Conservation (phyloP, 2,329 filamentous ascomycete genomes). For the Nannizzia gypsea region DNA sequence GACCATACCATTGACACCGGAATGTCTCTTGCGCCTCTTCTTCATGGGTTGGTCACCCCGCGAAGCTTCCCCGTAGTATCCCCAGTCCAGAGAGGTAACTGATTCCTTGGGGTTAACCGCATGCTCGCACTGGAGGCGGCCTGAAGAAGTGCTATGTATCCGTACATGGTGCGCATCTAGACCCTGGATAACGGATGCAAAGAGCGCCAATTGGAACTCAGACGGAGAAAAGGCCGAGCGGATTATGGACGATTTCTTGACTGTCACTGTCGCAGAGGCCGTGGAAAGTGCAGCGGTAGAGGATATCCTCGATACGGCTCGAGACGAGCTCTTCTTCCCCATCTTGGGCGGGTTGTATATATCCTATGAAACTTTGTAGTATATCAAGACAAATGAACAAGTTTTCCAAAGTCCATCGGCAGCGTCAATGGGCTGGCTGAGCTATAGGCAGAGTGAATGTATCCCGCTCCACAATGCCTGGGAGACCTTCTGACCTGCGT, state of each 20-base stretch:
- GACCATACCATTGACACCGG: conserved; percentile 28
- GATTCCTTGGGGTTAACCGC: conserved; percentile 35
- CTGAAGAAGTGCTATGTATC: conserved; percentile 41
- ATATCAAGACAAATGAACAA: neutral
- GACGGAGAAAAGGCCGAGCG: conserved; percentile 41
- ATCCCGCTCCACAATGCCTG: neutral
- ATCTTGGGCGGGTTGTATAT: conserved; percentile 22
- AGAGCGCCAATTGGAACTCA: conserved; percentile 40
- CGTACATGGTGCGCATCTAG: conserved; percentile 42
- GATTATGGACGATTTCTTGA: conserved; percentile 38
- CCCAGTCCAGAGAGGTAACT: conserved; percentile 42
- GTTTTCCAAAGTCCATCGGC: neutral
- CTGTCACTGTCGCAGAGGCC: conserved; percentile 26
- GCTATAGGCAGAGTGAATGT: neutral
- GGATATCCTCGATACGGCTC: conserved; percentile 34
- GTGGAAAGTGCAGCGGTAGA: conserved; percentile 31
- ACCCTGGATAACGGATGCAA: conserved; percentile 43
- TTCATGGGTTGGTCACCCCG: conserved; percentile 30
- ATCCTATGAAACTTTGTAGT: neutral
- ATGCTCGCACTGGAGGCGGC: conserved; percentile 41
- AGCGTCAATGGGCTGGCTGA: neutral
- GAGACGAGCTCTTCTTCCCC: conserved; percentile 36
- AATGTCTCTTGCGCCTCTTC: conserved; percentile 42
- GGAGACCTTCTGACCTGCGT: neutral
- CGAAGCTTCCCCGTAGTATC: conserved; percentile 29